Percentiles rank a stretch among this genome's conserved stretches.
phyloP scores from a whole-genome alignment of 2,329 filamentous ascomycete species.

The Intubia oerlemansii region DNA sequence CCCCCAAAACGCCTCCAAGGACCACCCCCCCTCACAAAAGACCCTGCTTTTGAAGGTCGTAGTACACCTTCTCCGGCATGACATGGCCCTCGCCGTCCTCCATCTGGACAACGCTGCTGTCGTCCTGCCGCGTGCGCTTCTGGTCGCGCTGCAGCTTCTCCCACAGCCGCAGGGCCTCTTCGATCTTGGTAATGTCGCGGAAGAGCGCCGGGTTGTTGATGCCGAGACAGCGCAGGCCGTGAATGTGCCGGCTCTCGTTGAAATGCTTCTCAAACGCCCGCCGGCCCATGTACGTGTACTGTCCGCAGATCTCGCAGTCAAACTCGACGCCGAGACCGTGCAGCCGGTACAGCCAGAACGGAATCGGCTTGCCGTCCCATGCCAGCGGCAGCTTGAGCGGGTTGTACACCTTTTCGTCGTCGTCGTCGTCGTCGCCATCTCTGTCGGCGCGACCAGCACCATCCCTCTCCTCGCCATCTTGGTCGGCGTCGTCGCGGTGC shows the following conservation, averaged over 20 bases:
- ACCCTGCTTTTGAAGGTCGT: constrained; percentile 84
- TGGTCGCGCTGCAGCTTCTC: constrained; percentile 80
- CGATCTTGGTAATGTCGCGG: constrained; percentile 80
- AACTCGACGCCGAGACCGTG: constrained; percentile 92
- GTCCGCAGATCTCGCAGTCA: constrained; percentile 80
- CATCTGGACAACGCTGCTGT: constrained; percentile 88
- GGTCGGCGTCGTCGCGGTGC: constrained; percentile 38
- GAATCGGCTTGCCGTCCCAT: constrained; percentile 98
- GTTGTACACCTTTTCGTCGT: constrained; percentile 85
- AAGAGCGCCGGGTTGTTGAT: constrained; percentile 84
- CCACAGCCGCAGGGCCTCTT: constrained; percentile 76
- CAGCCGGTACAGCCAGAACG: constrained; percentile 95
- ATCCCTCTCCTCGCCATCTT: constrained; percentile 47
- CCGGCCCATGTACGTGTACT: constrained; percentile 24
- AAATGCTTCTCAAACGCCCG: constrained; percentile 98
- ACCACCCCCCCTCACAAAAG: too few species aligned
- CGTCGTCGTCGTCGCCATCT: constrained; percentile 31
- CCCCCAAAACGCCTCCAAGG: too few species aligned
- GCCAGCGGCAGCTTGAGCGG: constrained; percentile 86
- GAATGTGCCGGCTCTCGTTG: constrained; percentile 80
- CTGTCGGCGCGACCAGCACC: constrained; percentile 13
- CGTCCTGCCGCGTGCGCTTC: constrained; percentile 52
- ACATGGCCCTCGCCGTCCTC: constrained; percentile 94
- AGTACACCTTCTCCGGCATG: constrained; percentile 97
- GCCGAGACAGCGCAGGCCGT: constrained; percentile 81